Base-by-base conservation (phyloP, 306 rosid genomes). In the Malus asiatica region DNA sequence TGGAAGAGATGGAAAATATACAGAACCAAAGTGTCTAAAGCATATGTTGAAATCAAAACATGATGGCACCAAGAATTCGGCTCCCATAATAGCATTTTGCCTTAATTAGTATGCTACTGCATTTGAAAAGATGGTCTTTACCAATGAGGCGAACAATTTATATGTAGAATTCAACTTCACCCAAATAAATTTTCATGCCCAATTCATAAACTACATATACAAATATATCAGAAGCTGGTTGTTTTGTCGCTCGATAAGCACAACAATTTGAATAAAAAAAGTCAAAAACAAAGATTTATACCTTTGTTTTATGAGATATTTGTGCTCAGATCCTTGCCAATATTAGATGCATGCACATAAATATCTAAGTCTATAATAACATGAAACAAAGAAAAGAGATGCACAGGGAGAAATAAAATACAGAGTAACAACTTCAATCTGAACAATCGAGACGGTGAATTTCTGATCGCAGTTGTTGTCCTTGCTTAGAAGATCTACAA, bases 51-150 rank as follows among this genome's bases (percentile, higher is more conserved):
- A 72, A 93, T 91, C 87, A 93, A 84, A 77, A 96, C 97, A 76
- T 91, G 97, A 81, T 91, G 93, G 97, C 97, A 69, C 98, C 98
- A 25, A 93, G 92, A 79, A 93, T 81, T 42, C 98, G 96, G 61
- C 83, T 30, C 32, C 32, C 32, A 30, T 30, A 30, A 30, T 30
- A 30, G 32, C 32, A 30, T 0, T 30, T 30, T 30, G 32, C 32
- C 32, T 30, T 30, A 3, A 30, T 30, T 30, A 30, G 32, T 30
- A 3, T 30, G 32, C 32, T 30, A 30, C 32, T 30, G 32, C 4
- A 0, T 30, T 30, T 30, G 32, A 30, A 30, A 30, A 30, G 4
- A 30, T 30, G 32, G 32, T 30, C 32, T 30, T 30, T 30, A 0
- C 32, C 32, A 3, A 30, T 30, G 32, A 30, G 4, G 32, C 4